These are phyloP conservation scores for Pythium aristosporum DNA, from an alignment of 352 stramenopile species.

Conservation along the genomic window DNA sequence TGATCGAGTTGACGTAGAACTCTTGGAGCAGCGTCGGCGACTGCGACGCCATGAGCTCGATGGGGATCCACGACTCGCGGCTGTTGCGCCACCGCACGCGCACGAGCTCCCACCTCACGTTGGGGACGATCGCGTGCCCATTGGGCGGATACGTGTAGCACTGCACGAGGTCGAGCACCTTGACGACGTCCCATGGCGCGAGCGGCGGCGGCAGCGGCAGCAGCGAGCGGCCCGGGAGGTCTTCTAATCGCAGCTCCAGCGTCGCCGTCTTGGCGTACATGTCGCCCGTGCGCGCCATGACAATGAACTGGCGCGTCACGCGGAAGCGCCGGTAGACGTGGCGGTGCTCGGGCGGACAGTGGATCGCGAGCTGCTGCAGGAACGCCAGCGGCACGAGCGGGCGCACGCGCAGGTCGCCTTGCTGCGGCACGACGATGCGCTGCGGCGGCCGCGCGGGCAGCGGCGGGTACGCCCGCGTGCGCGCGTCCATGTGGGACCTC, in stretches of 20 bases:
- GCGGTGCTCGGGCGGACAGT: conserved; percentile 40
- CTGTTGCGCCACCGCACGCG: conserved; percentile 65
- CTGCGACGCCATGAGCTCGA: conserved; percentile 48
- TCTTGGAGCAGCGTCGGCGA: conserved; percentile 51
- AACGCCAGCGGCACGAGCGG: conserved; percentile 48
- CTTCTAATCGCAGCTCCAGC: conserved; percentile 32
- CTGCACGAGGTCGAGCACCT: conserved; percentile 71
- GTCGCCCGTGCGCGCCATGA: conserved; percentile 69
- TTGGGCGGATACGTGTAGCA: conserved; percentile 32
- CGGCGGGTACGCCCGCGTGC: conserved; percentile 60
- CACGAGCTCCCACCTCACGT: conserved; percentile 64
- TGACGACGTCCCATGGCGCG: conserved; percentile 51
- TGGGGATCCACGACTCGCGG: conserved; percentile 65
- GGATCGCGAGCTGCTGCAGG: conserved; percentile 48
- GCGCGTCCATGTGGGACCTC: conserved; percentile 34
- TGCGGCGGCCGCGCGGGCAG: conserved; percentile 39
- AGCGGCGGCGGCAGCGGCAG: conserved; percentile 52
- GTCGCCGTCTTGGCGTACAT: conserved; percentile 53
- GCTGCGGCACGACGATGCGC: conserved; percentile 53
- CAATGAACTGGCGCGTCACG: conserved; percentile 65
- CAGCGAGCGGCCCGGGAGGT: conserved; percentile 46
- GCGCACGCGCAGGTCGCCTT: conserved; percentile 56
- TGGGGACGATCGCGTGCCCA: conserved; percentile 22
- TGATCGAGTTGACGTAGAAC: conserved; percentile 78
- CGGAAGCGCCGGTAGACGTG: conserved; percentile 59